A percentile compares a stretch with the other conserved stretches of the same genome.
These are phyloP conservation scores for Tetrahymena thermophila DNA, from an alignment of 73 alveolate genomes.

Conservation along the genomic window DNA sequence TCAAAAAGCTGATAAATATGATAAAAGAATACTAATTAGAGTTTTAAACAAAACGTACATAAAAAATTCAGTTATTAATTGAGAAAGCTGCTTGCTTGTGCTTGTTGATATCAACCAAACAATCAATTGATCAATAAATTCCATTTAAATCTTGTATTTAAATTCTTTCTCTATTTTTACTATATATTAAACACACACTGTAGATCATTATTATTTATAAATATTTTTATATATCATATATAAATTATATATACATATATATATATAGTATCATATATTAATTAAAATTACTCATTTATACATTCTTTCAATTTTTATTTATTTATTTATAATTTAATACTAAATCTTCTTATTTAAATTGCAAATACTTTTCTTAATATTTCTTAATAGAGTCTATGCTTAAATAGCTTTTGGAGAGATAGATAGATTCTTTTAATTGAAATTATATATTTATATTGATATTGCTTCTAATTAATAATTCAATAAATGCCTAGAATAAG, in stretches of 20 bases:
- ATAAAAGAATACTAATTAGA: background rate
- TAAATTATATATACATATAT: too few species aligned
- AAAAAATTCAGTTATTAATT: background rate
- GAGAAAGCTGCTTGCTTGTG: background rate
- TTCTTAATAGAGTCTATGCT: too few species aligned
- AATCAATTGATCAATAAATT: background rate
- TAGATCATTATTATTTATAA: background rate
- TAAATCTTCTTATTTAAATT: too few species aligned
- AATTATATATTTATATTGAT: too few species aligned
- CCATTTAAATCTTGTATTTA: background rate
- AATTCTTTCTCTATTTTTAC: background rate
- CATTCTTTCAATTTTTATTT: background rate
- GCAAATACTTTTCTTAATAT: too few species aligned
- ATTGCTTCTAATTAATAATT: too few species aligned
- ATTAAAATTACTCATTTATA: too few species aligned
- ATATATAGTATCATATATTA: background rate
- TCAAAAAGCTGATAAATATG: background rate
- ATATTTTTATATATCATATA: background rate
- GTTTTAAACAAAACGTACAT: background rate
- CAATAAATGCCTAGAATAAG: too few species aligned
- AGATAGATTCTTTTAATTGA: too few species aligned
- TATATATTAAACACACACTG: background rate
- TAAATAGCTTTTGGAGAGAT: too few species aligned
- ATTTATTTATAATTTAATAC: too few species aligned
- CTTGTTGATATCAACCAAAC: too few species aligned